Evolutionary conservation across 228 moss, liverwort and hornwort genomes (phyloP).

Genomic region (Sphagnum fallax): DNA sequence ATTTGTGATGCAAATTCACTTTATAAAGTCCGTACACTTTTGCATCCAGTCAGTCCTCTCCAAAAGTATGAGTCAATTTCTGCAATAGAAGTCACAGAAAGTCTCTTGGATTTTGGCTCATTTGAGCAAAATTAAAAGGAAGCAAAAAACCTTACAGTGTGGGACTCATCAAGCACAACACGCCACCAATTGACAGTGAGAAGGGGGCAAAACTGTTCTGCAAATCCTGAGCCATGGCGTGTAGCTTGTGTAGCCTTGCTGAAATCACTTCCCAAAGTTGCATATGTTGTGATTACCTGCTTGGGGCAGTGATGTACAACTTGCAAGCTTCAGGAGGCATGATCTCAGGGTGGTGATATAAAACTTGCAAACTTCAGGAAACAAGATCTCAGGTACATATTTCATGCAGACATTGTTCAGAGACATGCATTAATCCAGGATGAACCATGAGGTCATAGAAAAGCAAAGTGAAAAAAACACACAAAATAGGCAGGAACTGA

Average conservation of each 20-base stretch:
- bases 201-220: constrained; percentile 93
- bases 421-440: too few relatives aligned
- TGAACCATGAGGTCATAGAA: too few relatives aligned
- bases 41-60: not conserved
- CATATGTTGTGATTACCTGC: constrained; percentile 98
- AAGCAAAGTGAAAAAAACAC: too few relatives aligned
- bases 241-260: constrained; percentile 99
- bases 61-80: not conserved
- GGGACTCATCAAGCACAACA: constrained; percentile 96
- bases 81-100: not conserved
- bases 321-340: not conserved
- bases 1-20: not conserved
- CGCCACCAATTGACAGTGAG: constrained; percentile 99
- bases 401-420: not conserved
- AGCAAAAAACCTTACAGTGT: constrained; percentile 50
- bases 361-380: not conserved
- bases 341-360: not conserved
- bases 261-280: constrained; percentile 97
- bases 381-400: not conserved
- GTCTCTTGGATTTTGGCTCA: too few relatives aligned
- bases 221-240: constrained; percentile 94
- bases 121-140: too few relatives aligned
- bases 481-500: too few relatives aligned
- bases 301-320: not conserved
- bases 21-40: not conserved